These are phyloP conservation scores for Daldinia sp. DNA, from an alignment of 2,329 filamentous ascomycete genomes.

Conservation along the genomic window DNA sequence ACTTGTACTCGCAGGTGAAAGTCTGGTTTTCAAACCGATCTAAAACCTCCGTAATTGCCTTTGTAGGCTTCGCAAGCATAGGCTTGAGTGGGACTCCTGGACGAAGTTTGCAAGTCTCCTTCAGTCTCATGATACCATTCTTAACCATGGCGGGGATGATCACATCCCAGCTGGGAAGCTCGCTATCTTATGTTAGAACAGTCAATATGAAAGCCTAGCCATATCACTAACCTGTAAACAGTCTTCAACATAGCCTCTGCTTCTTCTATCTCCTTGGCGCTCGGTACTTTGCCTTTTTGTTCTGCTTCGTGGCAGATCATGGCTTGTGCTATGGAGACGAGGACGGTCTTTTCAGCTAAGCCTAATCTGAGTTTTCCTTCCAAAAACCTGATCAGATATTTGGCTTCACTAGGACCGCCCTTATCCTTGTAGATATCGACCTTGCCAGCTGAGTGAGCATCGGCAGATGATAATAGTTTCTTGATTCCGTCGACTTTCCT, in stretches of 20 bases:
- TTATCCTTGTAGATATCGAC: constrained; percentile 93
- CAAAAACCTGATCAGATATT: constrained; percentile 91
- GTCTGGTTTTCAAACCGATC: constrained; percentile 95
- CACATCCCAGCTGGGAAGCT: constrained; percentile 93
- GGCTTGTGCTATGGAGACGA: constrained; percentile 90
- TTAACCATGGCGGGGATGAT: constrained; percentile 91
- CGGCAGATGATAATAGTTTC: constrained; percentile 92
- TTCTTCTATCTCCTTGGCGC: constrained; percentile 80
- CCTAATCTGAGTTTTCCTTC: constrained; percentile 95
- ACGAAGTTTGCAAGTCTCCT: constrained; percentile 88
- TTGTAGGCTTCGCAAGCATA: constrained; percentile 98
- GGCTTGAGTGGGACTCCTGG: constrained; percentile 96
- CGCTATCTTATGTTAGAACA: constrained; percentile 67
- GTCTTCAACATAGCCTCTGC: constrained; percentile 89
- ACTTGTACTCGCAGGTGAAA: constrained; percentile 99
- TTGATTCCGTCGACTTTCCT: constrained; percentile 96
- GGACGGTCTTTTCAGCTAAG: constrained; percentile 89
- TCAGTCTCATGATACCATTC: constrained; percentile 84
- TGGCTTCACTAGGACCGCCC: constrained; percentile 93
- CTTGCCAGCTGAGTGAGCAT: constrained; percentile 78
- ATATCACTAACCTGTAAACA: constrained; percentile 77
- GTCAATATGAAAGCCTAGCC: neutral
- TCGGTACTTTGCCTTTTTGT: constrained; percentile 76
- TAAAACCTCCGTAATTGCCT: constrained; percentile 96
- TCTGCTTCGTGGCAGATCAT: constrained; percentile 85